A percentile compares a stretch with the other conserved stretches of the same genome.
Conservation (phyloP, 371 early-diverging fungal genomes). For the Sporodiniella umbellata region DNA sequence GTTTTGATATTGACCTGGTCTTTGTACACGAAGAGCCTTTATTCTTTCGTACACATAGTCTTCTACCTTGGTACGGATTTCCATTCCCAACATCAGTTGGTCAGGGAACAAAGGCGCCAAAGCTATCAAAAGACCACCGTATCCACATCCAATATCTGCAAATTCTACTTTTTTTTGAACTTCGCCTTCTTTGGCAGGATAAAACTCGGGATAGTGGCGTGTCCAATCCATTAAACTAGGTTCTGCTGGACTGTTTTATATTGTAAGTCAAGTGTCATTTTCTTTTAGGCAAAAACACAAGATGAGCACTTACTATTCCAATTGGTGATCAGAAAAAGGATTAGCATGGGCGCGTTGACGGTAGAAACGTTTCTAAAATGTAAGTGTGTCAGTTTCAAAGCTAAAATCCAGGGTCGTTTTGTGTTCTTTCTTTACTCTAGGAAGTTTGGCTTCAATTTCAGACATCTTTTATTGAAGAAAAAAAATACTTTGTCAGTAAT, state of each 20-base stretch:
- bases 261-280: not conserved
- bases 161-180: constrained; percentile 78
- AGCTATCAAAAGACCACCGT: constrained; percentile 93
- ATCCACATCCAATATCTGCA: constrained; percentile 99
- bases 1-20: constrained; percentile 89
- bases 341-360: constrained; percentile 99
- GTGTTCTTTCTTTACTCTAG: constrained; percentile 19
- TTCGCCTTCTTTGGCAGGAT: constrained; percentile 45
- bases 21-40: constrained; percentile 79
- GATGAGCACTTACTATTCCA: constrained; percentile 88
- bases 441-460: constrained; percentile 37
- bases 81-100: constrained; percentile 95
- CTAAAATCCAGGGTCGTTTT: not conserved
- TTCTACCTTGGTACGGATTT: constrained; percentile 96
- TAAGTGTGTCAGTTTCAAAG: not conserved
- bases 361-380: constrained; percentile 80
- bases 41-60: constrained; percentile 93
- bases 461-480: constrained; percentile 10
- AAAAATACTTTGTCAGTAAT: not conserved
- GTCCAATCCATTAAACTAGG: constrained; percentile 93
- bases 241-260: constrained; percentile 65
- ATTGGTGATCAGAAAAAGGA: constrained; percentile 93
- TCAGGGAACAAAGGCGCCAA: constrained; percentile 90
- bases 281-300: too few species aligned
- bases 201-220: constrained; percentile 78